Evolutionary conservation across 805 yeast genomes (phyloP), one percentile per base, ranked within the genome.

Genomic region (Ogataea thermomethanolica): DNA sequence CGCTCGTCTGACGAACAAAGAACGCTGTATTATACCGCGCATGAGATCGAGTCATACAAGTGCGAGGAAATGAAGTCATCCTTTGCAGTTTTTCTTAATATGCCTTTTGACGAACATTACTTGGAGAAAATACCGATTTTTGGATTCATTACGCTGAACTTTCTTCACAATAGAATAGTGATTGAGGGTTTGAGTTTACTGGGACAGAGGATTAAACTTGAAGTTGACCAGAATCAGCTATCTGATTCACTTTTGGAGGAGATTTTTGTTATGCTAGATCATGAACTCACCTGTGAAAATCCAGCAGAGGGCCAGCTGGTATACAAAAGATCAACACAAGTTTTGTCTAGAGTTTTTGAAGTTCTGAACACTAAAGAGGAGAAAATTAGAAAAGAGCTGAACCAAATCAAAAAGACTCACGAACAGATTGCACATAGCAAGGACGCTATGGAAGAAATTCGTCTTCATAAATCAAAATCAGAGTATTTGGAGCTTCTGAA

Each of bases 21-120:
- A 44, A 54, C 70, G 25, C 53, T 81, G 1, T 84, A 75, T 56
- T 78, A 79, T 9, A 77, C 89, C 3, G 93, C 93, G 0, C 95
- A 85, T 55, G 85, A 80, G 50, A 49, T 63, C 2, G 51, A 62
- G 0, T 65, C 71, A 1, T 85, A 82, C 53, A 56, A 54, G 5
- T 56, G 55, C 4, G 95, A 85, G 54, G 66, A 60, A 5, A 62
- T 76, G 17, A 78, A 77, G 49, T 77, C 91, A 0, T 80, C 81
- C 2, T 69, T 85, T 45, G 78, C 80, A 0, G 56, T 90, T 12
- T 77, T 84, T 45, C 66, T 90, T 47, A 89, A 87, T 54, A 67
- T 73, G 48, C 59, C 70, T 3, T 66, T 74, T 7, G 65, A 70
- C 47, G 25, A 53, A 28, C 40, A 60, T 3, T 30, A 68, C 26